Conservation (phyloP, 164 flowering plant genomes). For the Taxillus chinensis region DNA sequence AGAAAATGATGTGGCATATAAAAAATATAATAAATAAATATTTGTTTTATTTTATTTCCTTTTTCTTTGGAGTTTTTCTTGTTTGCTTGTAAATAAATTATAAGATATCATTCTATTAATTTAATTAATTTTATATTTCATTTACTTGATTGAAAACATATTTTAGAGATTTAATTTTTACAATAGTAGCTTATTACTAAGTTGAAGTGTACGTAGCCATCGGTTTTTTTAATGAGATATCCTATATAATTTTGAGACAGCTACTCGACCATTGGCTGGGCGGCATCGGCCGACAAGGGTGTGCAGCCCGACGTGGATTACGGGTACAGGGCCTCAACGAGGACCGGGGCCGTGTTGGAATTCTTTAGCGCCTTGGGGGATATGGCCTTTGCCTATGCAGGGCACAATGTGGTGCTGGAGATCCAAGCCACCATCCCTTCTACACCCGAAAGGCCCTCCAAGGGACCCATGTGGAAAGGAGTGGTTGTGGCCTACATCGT, state of each 20-base stretch:
- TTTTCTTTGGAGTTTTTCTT: too few species aligned
- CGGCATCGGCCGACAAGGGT: conserved; percentile 31
- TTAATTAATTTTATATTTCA: too few species aligned
- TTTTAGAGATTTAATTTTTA: too few species aligned
- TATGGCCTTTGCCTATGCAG: conserved; percentile 51
- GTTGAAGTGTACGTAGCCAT: too few species aligned
- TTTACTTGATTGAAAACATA: too few species aligned
- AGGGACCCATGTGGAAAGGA: conserved; percentile 50
- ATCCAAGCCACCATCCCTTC: conserved; percentile 56
- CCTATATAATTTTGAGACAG: conserved; percentile 11
- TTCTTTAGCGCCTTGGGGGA: conserved; percentile 42
- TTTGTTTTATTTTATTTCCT: too few species aligned
- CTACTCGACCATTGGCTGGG: conserved; percentile 50
- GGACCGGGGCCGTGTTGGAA: conserved; percentile 26
- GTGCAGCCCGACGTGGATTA: conserved; percentile 27
- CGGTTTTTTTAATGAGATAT: too few species aligned
- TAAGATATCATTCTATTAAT: too few species aligned
- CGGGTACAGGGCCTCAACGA: conserved; percentile 14
- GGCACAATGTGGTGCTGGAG: conserved; percentile 49
- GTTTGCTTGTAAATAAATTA: too few species aligned
- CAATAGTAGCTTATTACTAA: too few species aligned
- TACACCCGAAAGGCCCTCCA: conserved; percentile 44
- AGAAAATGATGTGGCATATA: too few species aligned
- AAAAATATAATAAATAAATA: too few species aligned
- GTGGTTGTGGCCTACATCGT: conserved; percentile 38